phyloP scores from a whole-genome alignment of 208 protist genomes.

The Phytomonas serpens region DNA sequence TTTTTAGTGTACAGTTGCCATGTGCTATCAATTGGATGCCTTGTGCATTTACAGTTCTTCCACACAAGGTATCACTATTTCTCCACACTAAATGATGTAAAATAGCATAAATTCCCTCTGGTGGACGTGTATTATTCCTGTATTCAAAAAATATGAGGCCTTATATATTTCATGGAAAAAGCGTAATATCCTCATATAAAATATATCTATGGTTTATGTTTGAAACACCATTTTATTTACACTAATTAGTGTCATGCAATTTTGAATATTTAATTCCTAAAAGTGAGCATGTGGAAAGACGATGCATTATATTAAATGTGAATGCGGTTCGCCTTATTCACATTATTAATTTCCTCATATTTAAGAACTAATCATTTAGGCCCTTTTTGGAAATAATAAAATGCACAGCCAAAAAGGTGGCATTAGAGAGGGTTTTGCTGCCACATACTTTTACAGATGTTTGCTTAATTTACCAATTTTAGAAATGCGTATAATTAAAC shows the following conservation, averaged over 20 bases:
- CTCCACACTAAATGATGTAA: neutral
- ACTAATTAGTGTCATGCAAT: neutral
- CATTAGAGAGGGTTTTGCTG: neutral
- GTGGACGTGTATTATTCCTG: neutral
- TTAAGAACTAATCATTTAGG: neutral
- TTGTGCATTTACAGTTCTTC: neutral
- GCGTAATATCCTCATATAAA: conserved; percentile 1
- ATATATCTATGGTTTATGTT: conserved; percentile 1
- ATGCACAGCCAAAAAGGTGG: conserved; percentile 1
- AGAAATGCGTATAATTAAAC: neutral
- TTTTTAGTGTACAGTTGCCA: neutral
- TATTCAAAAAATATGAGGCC: conserved; percentile 4
- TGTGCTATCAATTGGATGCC: neutral
- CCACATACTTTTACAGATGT: neutral
- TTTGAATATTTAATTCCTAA: conserved; percentile 3
- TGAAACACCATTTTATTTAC: conserved; percentile 3
- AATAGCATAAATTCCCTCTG: neutral
- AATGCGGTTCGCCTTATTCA: neutral
- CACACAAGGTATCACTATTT: neutral
- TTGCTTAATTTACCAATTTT: neutral
- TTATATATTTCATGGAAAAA: conserved; percentile 7
- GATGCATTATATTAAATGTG: conserved; percentile 10
- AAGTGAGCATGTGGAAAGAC: neutral
- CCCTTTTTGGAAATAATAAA: conserved; percentile 2
- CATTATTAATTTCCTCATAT: conserved; percentile 12